A percentile compares a stretch with the other conserved stretches of the same genome.
Conservation (phyloP, 495 filamentous ascomycete genomes). For the Penicillium egyptiacum region DNA sequence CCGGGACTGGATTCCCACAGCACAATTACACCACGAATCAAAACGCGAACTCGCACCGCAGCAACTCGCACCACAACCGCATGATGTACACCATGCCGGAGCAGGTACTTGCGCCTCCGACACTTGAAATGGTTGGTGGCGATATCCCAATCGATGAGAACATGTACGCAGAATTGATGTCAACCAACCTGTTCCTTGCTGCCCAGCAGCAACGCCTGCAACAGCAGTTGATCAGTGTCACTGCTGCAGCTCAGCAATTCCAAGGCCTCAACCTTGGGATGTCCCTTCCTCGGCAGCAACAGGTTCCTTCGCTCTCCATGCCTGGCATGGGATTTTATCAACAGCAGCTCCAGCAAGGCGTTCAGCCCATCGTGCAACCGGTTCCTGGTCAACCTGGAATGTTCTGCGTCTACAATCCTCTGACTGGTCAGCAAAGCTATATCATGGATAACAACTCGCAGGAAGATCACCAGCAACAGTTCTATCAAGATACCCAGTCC, state of each 20-base stretch:
- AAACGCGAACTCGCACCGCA: constrained; percentile 32
- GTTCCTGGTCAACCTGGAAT: constrained; percentile 71
- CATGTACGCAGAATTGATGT: constrained; percentile 77
- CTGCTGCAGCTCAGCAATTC: constrained; percentile 68
- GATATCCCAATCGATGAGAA: constrained; percentile 76
- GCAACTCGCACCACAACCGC: constrained; percentile 30
- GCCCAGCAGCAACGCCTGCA: constrained; percentile 85
- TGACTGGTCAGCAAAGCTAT: constrained; percentile 77
- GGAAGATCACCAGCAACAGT: constrained; percentile 33
- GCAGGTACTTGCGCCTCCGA: constrained; percentile 82
- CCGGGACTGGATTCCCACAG: constrained; percentile 57
- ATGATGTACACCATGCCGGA: constrained; percentile 72
- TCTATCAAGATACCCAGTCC: constrained; percentile 40
- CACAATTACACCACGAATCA: constrained; percentile 49
- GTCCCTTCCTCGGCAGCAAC: constrained; percentile 44
- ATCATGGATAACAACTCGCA: constrained; percentile 57
- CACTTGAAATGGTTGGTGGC: constrained; percentile 62
- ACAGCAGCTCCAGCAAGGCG: constrained; percentile 70
- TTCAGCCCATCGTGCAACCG: constrained; percentile 67
- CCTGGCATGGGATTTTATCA: constrained; percentile 58
- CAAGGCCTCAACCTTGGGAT: constrained; percentile 63
- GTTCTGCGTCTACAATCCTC: constrained; percentile 78
- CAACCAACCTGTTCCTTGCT: constrained; percentile 80
- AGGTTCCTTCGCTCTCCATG: constrained; percentile 31
- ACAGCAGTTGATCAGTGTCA: constrained; percentile 59